Base-by-base conservation (phyloP, 331 rosid genomes). In the Quercus phellos region DNA sequence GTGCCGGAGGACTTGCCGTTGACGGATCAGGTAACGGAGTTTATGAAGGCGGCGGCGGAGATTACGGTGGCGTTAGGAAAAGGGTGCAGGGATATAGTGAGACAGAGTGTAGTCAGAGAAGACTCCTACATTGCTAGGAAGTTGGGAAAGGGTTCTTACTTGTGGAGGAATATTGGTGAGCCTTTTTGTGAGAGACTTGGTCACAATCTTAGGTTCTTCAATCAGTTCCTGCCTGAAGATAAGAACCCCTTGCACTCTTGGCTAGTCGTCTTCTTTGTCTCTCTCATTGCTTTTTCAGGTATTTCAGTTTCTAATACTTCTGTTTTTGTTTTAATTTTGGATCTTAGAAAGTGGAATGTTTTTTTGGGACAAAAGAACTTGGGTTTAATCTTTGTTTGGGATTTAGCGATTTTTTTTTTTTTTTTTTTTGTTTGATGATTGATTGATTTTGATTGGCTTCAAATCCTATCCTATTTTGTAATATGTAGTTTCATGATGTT, bases 31-130 rank as follows among this genome's bases (percentile, higher is more conserved):
- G 78, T 80, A 32, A 73, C 75, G 79, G 99, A 92, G 90, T 94
- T 94, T 72, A 68, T 88, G 59, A 87, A 79, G 60, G 99, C 97
- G 60, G 90, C 81, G 77, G 87, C 84, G 74, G 97, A 94, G 85
- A 90, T 94, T 84, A 77, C 93, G 2, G 89, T 92, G 84, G 96
- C 80, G 86, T 90, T 91, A 22, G 94, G 93, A 54, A 94, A 88
- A 80, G 98, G 97, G 4, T 94, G 99, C 55, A 89, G 97, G 74
- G 99, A 92, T 82, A 84, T 94, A 74, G 92, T 87, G 78, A 80
- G 78, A 83, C 99, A 94, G 89, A 94, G 93, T 73, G 38, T 92
- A 30, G 86, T 86, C 70, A 85, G 89, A 64, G 83, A 82, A 10
- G 91, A 94, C 14, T 92, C 98, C 0, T 86, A 66, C 54, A 14